Evolutionary conservation across 169 alveolate species (phyloP).

Genomic region (Theileria parva): DNA sequence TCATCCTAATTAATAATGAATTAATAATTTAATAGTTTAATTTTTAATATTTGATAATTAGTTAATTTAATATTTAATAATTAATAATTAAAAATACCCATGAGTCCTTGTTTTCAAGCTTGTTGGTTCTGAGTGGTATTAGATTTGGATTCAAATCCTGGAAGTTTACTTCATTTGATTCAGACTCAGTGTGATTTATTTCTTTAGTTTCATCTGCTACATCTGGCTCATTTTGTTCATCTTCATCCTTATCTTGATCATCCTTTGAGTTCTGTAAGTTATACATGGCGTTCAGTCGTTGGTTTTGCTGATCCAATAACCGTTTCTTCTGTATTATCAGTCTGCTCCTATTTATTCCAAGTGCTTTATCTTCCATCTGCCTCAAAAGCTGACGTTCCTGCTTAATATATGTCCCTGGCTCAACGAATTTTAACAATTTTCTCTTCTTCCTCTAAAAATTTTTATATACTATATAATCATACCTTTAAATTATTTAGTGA

Average conservation of each 20-base stretch:
- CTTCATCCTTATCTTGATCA: not conserved
- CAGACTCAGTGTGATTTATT: conserved; percentile 28
- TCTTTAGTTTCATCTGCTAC: not conserved
- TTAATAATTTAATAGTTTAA: not conserved
- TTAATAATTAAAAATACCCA: conserved; percentile 23
- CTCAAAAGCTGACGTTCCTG: conserved; percentile 64
- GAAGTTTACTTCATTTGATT: conserved; percentile 33
- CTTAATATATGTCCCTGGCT: conserved; percentile 57
- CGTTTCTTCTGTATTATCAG: conserved; percentile 45
- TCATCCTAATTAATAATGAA: conserved; percentile 34
- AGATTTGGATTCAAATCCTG: conserved; percentile 65
- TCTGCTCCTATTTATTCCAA: conserved; percentile 39
- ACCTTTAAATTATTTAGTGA: conserved; percentile 36
- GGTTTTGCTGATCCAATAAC: conserved; percentile 52
- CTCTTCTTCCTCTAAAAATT: conserved; percentile 15
- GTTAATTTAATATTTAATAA: not conserved
- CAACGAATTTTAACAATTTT: conserved; percentile 47
- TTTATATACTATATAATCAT: not conserved
- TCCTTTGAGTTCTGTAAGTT: conserved; percentile 9
- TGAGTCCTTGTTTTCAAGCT: conserved; percentile 56
- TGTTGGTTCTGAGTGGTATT: conserved; percentile 60
- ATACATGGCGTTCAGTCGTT: conserved; percentile 36
- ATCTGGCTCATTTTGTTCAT: not conserved
- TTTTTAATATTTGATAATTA: not conserved
- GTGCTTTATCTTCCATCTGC: conserved; percentile 62